Evolutionary conservation across 164 flowering plant species (phyloP), one percentile per base, ranked within the genome.

Genomic region (Vitis rotundifolia): DNA sequence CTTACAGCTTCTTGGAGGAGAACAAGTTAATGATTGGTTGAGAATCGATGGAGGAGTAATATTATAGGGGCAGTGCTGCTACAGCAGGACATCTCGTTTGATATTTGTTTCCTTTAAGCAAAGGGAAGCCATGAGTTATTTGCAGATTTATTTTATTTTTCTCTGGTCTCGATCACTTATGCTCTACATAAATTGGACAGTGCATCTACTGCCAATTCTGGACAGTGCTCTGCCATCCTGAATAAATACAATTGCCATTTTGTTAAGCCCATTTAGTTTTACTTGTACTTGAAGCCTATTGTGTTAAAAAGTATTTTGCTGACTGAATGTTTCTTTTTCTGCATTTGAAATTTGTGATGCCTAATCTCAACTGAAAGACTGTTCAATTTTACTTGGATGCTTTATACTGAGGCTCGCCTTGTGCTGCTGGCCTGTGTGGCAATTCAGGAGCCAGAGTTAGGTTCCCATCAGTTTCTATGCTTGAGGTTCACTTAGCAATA

Each of bases 1-100:
- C 69, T 16, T 76, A 76, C 67, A 64, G 19, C 15, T 76, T 72
- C 73, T 47, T 76, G 67, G 79, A 76, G 15, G 76, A 72, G 68
- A 72, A 70, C 54, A 72, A 72, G 59, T 54, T 76, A 15, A 6
- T 76, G 61, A 63, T 76, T 16, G 73, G 79, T 75, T 9, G 44
- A 37, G 44, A 37, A 37, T 37, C 6, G 5, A 3, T 37, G 44
- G 44, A 37, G 44, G 44, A 37, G 44, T 37, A 37, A 37, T 37
- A 7, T 18, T 47, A 13, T 68, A 16, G 64, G 26, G 26, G 63
- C 54, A 59, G 48, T 22, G 56, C 14, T 49, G 51, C 18, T 61
- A 14, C 56, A 19, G 19, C 64, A 59, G 18, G 53, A 68, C 14
- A 12, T 58, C 53, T 3, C 14, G 50, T 26, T 68, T 68, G 28